Base-by-base conservation (phyloP, 106 monocot genomes). In the Dendrobium officinale region DNA sequence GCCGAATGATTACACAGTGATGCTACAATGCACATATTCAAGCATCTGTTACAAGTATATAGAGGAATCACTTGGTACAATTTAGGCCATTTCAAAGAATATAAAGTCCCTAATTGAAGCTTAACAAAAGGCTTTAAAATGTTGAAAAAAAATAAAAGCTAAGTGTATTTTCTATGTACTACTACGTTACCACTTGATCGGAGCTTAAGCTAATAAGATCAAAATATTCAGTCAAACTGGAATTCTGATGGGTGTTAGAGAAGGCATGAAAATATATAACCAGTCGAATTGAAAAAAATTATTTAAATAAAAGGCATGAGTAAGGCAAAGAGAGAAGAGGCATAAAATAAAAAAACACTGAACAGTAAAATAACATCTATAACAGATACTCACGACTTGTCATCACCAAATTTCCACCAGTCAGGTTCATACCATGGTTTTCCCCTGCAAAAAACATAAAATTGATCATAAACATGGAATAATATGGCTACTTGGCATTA, bases 341-440 rank as follows among this genome's bases (percentile, higher is more conserved):
- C 68, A 68, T 31, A 68, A 70, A 22, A 61, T n/a, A 20, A 61
- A 51, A 51, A 33, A 70, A 70, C 27, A 67, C 3, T 58, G 2
- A 17, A 18, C 24, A 33, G 70, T 37, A 13, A 49, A 26, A 76
- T 22, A 73, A 42, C 55, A 59, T 55, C 15, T 4, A 43, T 26
- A 59, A 59, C 22, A 80, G 70, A 79, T 83, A 87, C 94, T 92
- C 82, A 99, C 99, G 88, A 82, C 56, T 93, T 95, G 19, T 87
- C 88, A 86, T 99, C 99, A 42, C 95, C 95, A 87, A 99, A 99
- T 86, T 95, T 99, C 99, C 99, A 99, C 99, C 99, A 99, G 37
- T 95, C 90, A 82, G 95, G 99, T 83, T 99, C 99, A 80, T 95
- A 99, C 99, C 95, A 99, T 77, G 91, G 93, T 61, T 90, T 93